Base-by-base conservation (phyloP, 1,284 basidiomycete genomes). In the Cystobasidium pallidum region DNA sequence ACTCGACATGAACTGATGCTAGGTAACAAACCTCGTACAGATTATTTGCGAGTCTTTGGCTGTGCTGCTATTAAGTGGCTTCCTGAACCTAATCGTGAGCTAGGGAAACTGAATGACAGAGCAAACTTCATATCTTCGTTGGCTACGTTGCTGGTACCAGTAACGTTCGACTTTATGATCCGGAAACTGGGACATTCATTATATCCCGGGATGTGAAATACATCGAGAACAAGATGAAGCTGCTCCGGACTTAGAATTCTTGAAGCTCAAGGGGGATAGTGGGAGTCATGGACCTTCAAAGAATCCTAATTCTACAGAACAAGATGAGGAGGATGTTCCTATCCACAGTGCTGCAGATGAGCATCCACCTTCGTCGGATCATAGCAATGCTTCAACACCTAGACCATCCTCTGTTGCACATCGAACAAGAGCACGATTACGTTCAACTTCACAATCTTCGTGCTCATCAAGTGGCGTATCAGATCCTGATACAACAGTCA, bases 311-410 rank as follows among this genome's bases (percentile, higher is more conserved):
- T 76, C 26, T 7, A 39, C 6, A 7, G 7, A 39, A 39, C 7
- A 6, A 13, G 7, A 39, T 13, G 36, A 39, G 13, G 36, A 39
- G 36, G 36, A 39, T 13, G 13, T 6, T 13, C 13, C 13, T 13
- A 6, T 39, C 36, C 7, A 39, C 36, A 13, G 13, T 13, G 36
- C 7, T 39, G 36, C 36, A 13, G 36, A 39, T 8, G 6, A n/a
- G 74, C 75, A 76, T 0, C 80, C 83, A 6, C 85, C 84, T 0
- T 83, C 81, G 70, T 81, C 84, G n/a, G n/a, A n/a, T n/a, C n/a
- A n/a, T n/a, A n/a, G n/a, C n/a, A n/a, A n/a, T n/a, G n/a, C n/a
- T n/a, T n/a, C n/a, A n/a, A n/a, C n/a, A n/a, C n/a, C n/a, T n/a
- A n/a, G n/a, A n/a, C 83, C 81, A 70, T 81, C 84, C 24, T 84